phyloP scores from a whole-genome alignment of 2,329 filamentous ascomycete species.

The Claviceps maximensis region DNA sequence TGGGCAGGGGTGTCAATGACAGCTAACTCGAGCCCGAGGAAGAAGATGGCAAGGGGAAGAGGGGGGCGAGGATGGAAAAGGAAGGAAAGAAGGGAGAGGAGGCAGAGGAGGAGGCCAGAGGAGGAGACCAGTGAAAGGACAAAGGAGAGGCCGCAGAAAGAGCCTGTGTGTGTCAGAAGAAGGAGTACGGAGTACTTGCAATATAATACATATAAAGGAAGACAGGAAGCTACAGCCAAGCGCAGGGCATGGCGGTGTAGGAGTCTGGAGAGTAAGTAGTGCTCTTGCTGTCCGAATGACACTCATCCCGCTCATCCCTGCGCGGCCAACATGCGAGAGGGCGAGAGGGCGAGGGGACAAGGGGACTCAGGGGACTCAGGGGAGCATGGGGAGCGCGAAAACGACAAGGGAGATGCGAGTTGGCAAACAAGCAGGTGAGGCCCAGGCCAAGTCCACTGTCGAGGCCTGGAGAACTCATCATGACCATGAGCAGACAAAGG shows the following conservation, averaged over 20 bases:
- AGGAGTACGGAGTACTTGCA: not conserved
- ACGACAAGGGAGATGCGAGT: not conserved
- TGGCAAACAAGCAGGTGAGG: not conserved
- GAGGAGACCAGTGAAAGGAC: too few relatives aligned
- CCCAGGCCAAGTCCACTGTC: not conserved
- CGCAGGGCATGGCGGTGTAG: slow-evolving; percentile 1
- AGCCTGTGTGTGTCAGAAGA: not conserved
- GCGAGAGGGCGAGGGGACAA: not conserved
- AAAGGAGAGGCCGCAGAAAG: not conserved
- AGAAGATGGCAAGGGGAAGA: not conserved
- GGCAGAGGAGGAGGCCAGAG: not conserved
- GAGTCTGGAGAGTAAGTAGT: not conserved
- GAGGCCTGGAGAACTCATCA: not conserved
- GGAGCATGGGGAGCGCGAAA: not conserved
- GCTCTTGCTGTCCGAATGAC: not conserved
- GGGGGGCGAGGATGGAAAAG: not conserved
- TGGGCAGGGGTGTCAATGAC: not conserved
- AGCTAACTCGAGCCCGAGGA: not conserved
- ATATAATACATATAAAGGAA: not conserved
- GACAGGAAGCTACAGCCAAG: not conserved
- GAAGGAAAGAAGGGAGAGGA: not conserved
- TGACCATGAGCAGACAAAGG: not conserved
- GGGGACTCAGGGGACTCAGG: not conserved
- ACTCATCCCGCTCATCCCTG: not conserved
- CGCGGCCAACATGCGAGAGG: not conserved